Percentiles rank a stretch among this genome's conserved stretches.
phyloP scores from a whole-genome alignment of 306 rosid genomes.

The Elaeagnus macrophylla region DNA sequence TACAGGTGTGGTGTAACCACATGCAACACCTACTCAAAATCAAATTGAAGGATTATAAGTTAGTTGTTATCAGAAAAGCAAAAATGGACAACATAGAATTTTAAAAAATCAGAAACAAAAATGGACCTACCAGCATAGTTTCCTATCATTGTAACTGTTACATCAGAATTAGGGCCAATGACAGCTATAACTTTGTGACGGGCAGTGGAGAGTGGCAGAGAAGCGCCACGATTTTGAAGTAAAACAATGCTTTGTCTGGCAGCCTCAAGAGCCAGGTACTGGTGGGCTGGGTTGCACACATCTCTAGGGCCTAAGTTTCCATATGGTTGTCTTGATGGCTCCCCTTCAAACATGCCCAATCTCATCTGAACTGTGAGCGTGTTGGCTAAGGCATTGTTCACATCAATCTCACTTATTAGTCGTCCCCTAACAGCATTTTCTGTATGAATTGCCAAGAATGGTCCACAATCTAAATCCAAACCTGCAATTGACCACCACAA shows the following conservation, averaged over 20 bases:
- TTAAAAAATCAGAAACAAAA: background rate
- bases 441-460: slow-evolving; percentile 54
- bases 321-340: slow-evolving; percentile 42
- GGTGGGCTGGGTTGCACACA: slow-evolving; percentile 55
- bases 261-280: slow-evolving; percentile 69
- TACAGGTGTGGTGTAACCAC: slow-evolving; percentile 69
- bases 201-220: slow-evolving; percentile 42
- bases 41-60: background rate
- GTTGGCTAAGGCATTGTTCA: slow-evolving; percentile 59
- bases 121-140: slow-evolving; percentile 61
- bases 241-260: slow-evolving; percentile 77
- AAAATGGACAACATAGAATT: background rate
- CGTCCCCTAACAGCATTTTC: slow-evolving; percentile 49
- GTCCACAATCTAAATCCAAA: slow-evolving; percentile 84
- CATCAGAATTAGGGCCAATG: slow-evolving; percentile 84
- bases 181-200: slow-evolving; percentile 53
- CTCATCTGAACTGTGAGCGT: slow-evolving; percentile 75
- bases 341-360: slow-evolving; percentile 84
- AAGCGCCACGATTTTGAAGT: slow-evolving; percentile 35
- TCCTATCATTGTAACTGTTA: slow-evolving; percentile 79
- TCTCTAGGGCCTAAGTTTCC: slow-evolving; percentile 57
- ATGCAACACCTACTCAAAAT: slow-evolving; percentile 45
- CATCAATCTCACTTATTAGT: slow-evolving; percentile 35
- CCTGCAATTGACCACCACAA: slow-evolving; percentile 21
- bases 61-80: background rate